Evolutionary conservation across 108 stramenopile genomes (phyloP).

Genomic region (Fragilaria radians): DNA sequence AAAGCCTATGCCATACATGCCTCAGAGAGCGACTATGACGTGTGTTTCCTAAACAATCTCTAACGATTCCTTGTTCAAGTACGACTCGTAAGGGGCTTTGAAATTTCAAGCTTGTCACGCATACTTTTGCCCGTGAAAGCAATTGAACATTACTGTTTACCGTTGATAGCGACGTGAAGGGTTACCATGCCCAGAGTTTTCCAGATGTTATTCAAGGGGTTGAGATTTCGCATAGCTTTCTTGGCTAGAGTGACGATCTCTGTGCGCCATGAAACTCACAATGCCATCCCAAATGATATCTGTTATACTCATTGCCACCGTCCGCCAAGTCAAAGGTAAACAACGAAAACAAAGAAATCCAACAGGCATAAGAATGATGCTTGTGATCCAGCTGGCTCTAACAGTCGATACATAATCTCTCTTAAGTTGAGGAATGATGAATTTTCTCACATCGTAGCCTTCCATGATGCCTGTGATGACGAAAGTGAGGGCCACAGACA

Average conservation of each 20-base stretch:
- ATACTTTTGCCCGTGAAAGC: too few species aligned
- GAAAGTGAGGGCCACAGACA: constrained; percentile 59
- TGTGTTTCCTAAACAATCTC: too few species aligned
- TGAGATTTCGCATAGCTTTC: too few species aligned
- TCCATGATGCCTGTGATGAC: constrained; percentile 46
- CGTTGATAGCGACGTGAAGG: too few species aligned
- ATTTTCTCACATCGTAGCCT: constrained; percentile 29
- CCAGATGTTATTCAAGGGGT: too few species aligned
- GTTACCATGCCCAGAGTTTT: too few species aligned
- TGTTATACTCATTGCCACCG: constrained; percentile 62
- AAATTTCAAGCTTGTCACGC: too few species aligned
- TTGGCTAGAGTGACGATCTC: neutral
- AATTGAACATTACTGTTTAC: too few species aligned
- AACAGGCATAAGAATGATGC: constrained; percentile 39
- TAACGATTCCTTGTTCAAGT: too few species aligned
- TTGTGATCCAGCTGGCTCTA: constrained; percentile 48
- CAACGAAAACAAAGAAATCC: constrained; percentile 64
- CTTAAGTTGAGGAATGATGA: constrained; percentile 30
- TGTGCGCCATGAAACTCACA: constrained; percentile 60
- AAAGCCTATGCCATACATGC: too few species aligned
- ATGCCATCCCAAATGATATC: constrained; percentile 70
- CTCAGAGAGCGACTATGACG: too few species aligned
- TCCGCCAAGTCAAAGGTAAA: constrained; percentile 54
- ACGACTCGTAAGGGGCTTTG: too few species aligned
- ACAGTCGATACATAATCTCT: constrained; percentile 43